A percentile compares a stretch with the other conserved stretches of the same genome.
Conservation (phyloP, 306 rosid genomes). For the Gleditsia sinensis region DNA sequence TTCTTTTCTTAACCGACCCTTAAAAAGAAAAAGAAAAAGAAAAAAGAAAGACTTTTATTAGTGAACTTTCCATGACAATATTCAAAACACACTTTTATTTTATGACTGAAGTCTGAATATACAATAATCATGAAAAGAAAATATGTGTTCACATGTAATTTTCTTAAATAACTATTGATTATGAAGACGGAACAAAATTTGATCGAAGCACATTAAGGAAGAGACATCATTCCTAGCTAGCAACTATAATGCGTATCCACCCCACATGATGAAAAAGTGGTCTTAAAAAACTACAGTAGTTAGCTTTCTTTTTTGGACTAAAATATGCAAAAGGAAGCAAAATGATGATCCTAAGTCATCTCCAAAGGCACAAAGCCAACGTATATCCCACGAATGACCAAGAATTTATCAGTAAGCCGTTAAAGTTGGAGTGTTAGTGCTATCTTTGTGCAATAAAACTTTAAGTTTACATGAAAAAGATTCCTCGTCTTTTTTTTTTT, state of each 20-base stretch:
- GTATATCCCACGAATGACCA: constrained; percentile 33
- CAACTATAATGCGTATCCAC: constrained; percentile 35
- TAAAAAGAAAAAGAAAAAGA: background rate
- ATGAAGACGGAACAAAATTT: constrained; percentile 6
- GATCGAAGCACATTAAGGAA: background rate
- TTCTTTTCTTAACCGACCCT: background rate
- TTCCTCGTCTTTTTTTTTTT: constrained; percentile 22
- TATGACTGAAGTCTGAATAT: background rate
- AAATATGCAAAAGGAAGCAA: constrained; percentile 26
- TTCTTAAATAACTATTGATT: background rate
- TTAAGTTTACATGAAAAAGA: background rate
- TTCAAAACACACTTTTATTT: background rate
- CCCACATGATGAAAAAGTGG: constrained; percentile 39
- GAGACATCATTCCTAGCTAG: background rate
- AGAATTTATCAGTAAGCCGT: constrained; percentile 13
- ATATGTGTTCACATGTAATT: background rate
- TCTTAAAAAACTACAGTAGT: background rate
- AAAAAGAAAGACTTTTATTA: background rate
- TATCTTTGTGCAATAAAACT: background rate
- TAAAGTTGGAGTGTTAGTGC: constrained; percentile 9
- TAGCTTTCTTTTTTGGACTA: constrained; percentile 12
- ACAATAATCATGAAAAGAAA: background rate
- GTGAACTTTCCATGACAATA: constrained; percentile 9
- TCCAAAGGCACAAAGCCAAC: constrained; percentile 34
- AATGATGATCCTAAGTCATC: constrained; percentile 38